Evolutionary conservation across 371 early-diverging fungal genomes (phyloP).

Genomic region (Conidiobolus incongruus): DNA sequence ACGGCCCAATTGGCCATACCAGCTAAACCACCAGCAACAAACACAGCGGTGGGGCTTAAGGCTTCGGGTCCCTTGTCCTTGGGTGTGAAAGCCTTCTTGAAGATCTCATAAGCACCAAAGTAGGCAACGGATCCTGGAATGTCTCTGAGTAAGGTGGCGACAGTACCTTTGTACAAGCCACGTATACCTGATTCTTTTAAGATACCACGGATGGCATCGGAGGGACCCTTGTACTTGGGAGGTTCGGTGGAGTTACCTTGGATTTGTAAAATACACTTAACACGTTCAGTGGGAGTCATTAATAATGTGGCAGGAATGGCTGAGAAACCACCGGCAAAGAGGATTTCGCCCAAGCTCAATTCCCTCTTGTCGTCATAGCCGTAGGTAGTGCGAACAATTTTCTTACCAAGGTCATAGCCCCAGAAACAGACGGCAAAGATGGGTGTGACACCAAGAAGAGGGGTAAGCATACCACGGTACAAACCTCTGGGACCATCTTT

Average conservation of each 20-base stretch:
- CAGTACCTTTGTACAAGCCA: constrained; percentile 78
- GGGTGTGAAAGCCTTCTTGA: constrained; percentile 62
- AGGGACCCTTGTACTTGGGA: constrained; percentile 51
- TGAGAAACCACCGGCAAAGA: constrained; percentile 87
- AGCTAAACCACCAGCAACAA: constrained; percentile 81
- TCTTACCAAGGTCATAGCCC: constrained; percentile 46
- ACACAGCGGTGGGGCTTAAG: constrained; percentile 47
- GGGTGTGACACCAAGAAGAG: constrained; percentile 80
- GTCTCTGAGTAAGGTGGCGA: constrained; percentile 84
- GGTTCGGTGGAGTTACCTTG: constrained; percentile 14
- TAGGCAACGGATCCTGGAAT: constrained; percentile 91
- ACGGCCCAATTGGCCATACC: constrained; percentile 30
- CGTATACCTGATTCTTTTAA: constrained; percentile 57
- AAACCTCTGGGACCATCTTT: constrained; percentile 75
- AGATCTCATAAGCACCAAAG: constrained; percentile 84
- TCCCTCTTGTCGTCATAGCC: constrained; percentile 3
- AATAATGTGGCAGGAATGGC: constrained; percentile 85
- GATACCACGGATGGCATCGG: constrained; percentile 47
- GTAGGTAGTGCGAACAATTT: constrained; percentile 3
- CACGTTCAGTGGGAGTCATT: constrained; percentile 85
- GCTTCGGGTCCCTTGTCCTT: constrained; percentile 40
- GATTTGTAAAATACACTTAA: constrained; percentile 87
- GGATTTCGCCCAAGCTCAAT: constrained; percentile 50
- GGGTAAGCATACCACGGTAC: constrained; percentile 87
- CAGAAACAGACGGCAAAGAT: constrained; percentile 89